Conservation (phyloP, 305 asterid species). For the Fraxinus platypoda region DNA sequence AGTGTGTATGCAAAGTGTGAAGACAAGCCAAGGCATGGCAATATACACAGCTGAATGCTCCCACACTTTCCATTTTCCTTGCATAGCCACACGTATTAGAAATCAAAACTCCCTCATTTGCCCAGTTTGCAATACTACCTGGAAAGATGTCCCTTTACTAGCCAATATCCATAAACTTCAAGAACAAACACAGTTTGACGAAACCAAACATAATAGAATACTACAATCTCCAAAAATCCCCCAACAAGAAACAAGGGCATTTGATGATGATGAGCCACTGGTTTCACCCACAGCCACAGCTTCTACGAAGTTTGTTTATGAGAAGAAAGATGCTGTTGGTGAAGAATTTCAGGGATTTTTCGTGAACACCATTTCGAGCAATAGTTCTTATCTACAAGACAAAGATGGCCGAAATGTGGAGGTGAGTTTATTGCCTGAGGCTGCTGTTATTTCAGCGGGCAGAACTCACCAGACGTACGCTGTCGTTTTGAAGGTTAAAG, state of each 20-base stretch:
- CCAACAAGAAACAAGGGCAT: slow-evolving; percentile 21
- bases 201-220: slow-evolving; percentile 7
- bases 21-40: slow-evolving; percentile 74
- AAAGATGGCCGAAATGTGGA: slow-evolving; percentile 41
- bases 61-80: slow-evolving; percentile 82
- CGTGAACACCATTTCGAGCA: slow-evolving; percentile 53
- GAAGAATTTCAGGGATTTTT: slow-evolving; percentile 80
- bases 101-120: slow-evolving; percentile 53
- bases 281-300: slow-evolving; percentile 45
- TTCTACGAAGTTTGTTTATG: slow-evolving; percentile 32
- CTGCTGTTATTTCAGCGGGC: slow-evolving; percentile 64
- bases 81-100: slow-evolving; percentile 60
- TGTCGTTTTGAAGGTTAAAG: slow-evolving; percentile 67
- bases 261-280: slow-evolving; percentile 68
- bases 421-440: slow-evolving; percentile 58
- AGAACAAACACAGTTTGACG: slow-evolving; percentile 3
- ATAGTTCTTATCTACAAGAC: slow-evolving; percentile 10
- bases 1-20: slow-evolving; percentile 76
- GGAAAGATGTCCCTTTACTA: slow-evolving; percentile 82
- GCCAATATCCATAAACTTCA: slow-evolving; percentile 44
- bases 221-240: slow-evolving; percentile 21
- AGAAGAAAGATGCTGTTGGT: slow-evolving; percentile 36
- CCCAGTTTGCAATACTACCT: slow-evolving; percentile 69
- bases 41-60: slow-evolving; percentile 90
- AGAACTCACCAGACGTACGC: slow-evolving; percentile 57